Percentiles rank a stretch among this genome's conserved stretches.
Conservation (phyloP, 192 early-diverging fungal genomes). For the Jimgerdemannia lactiflua region DNA sequence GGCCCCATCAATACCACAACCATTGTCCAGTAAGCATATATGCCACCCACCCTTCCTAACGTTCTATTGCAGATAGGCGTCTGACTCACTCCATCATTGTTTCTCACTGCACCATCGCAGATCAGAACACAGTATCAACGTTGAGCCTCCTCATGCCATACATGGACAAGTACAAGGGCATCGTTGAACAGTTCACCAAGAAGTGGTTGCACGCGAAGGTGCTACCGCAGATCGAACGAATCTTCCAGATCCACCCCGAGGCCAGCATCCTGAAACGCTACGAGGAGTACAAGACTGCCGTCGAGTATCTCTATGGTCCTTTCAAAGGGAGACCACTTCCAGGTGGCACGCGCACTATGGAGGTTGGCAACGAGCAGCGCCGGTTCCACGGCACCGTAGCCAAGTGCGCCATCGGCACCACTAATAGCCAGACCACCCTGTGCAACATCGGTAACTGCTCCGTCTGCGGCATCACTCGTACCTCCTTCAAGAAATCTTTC, state of each 20-base stretch:
- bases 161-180: slow-evolving; percentile 10
- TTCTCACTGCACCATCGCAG: background rate
- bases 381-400: slow-evolving; percentile 22
- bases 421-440: background rate
- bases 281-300: slow-evolving; percentile 11
- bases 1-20: too few relatives aligned
- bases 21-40: background rate
- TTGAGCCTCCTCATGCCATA: background rate
- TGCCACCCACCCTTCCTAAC: too few relatives aligned
- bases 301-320: slow-evolving; percentile 7
- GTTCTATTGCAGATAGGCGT: background rate
- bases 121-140: background rate
- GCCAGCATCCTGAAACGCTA: slow-evolving; percentile 4
- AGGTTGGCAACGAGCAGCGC: slow-evolving; percentile 20
- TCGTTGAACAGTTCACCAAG: slow-evolving; percentile 9
- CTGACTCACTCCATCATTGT: background rate
- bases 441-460: slow-evolving; percentile 12
- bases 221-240: slow-evolving; percentile 5
- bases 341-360: slow-evolving; percentile 5
- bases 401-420: background rate
- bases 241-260: slow-evolving; percentile 16
- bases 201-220: slow-evolving; percentile 13
- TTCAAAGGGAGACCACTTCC: slow-evolving; percentile 9
- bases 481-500: slow-evolving; percentile 12
- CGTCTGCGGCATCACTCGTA: slow-evolving; percentile 16